Evolutionary conservation across 1,139 yeast species (phyloP).

Genomic region (Candida albicans): DNA sequence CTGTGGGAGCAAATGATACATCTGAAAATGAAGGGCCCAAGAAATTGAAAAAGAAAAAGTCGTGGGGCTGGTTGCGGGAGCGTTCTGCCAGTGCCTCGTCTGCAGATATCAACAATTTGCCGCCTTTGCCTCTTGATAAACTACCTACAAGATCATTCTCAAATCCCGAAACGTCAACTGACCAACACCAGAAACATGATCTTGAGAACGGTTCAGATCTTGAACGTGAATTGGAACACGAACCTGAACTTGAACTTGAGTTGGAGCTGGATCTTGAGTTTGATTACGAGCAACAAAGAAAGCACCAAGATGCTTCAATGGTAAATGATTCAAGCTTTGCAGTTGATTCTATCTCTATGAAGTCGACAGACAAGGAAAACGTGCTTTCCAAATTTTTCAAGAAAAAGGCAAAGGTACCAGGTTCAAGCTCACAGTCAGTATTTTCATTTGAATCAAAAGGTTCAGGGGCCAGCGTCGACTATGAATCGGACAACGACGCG

Average conservation of each 20-base stretch:
- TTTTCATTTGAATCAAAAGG: conserved; percentile 14
- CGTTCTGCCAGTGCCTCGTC: conserved; percentile 34
- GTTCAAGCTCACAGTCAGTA: conserved; percentile 7
- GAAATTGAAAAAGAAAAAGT: conserved; percentile 35
- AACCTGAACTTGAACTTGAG: too few relatives aligned
- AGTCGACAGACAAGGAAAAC: conserved; percentile 34
- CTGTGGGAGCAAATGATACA: background rate
- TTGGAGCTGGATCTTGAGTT: background rate
- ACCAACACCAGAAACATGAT: background rate
- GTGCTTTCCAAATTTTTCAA: conserved; percentile 47
- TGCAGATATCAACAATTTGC: conserved; percentile 21
- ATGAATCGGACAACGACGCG: conserved; percentile 30
- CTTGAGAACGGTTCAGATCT: background rate
- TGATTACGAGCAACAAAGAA: background rate
- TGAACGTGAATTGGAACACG: too few relatives aligned
- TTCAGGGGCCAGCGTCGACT: conserved; percentile 29
- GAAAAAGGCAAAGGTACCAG: conserved; percentile 39
- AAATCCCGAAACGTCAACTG: conserved; percentile 26
- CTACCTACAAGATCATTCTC: conserved; percentile 35
- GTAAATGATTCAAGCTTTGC: background rate
- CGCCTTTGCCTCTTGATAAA: conserved; percentile 21
- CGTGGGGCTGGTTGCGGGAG: conserved; percentile 45
- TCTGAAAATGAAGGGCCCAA: conserved; percentile 19
- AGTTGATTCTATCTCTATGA: conserved; percentile 6
- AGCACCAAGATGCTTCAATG: background rate